Conservation (phyloP, 139 green algal genomes). For the Tetraselmis striata region DNA sequence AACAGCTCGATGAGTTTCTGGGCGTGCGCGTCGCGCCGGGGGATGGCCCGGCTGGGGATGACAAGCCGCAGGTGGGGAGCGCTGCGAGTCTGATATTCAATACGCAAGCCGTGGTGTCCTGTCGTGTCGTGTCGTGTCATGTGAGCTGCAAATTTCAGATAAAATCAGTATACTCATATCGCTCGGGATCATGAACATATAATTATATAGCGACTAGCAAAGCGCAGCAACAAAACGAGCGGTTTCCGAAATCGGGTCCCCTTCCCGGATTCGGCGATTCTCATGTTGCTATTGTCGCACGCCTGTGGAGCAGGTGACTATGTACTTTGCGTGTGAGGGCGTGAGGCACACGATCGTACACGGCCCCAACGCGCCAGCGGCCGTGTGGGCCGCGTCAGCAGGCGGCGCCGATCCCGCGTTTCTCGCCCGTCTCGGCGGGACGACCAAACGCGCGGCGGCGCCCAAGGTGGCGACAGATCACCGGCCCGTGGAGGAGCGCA, state of each 20-base stretch:
- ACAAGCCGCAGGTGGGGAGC: not conserved
- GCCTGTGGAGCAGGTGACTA: not conserved
- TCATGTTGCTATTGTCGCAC: not conserved
- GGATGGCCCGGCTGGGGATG: not conserved
- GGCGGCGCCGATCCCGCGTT: not conserved
- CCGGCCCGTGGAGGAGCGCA: not conserved
- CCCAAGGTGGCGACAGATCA: not conserved
- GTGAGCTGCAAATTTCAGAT: too few relatives aligned
- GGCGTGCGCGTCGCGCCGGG: not conserved
- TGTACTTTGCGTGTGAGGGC: not conserved
- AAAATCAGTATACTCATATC: too few relatives aligned
- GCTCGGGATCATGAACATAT: too few relatives aligned
- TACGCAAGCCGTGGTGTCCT: too few relatives aligned
- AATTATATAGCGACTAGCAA: too few relatives aligned
- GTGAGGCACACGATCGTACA: not conserved
- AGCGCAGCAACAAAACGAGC: too few relatives aligned
- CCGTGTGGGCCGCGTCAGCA: not conserved
- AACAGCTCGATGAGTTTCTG: not conserved
- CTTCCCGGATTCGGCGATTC: not conserved
- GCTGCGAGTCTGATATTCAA: not conserved
- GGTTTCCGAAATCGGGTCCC: too few relatives aligned
- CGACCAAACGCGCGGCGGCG: not conserved
- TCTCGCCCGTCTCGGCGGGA: not conserved
- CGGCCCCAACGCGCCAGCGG: not conserved
- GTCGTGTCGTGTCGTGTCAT: too few relatives aligned